Conservation (phyloP, 2,329 filamentous ascomycete genomes). For the Aspergillus luchuensis region DNA sequence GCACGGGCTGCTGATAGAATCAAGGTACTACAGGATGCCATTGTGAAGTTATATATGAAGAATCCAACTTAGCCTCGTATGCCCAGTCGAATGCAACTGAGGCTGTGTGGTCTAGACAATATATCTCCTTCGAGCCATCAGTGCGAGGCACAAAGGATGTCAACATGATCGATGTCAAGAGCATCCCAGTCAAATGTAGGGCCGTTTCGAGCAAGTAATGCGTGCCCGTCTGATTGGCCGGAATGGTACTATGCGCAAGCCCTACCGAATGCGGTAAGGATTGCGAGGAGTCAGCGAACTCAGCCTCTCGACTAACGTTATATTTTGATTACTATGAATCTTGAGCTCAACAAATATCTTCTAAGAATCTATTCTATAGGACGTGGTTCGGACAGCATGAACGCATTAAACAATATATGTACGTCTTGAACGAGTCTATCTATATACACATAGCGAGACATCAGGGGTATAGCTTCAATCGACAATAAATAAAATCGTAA, state of each 20-base stretch:
- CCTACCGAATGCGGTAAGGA: constrained; percentile 4
- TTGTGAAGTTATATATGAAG: not conserved
- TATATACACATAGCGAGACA: constrained; percentile 16
- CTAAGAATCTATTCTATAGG: too few species aligned
- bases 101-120: not conserved
- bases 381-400: not conserved
- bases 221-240: not conserved
- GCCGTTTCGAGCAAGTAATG: not conserved
- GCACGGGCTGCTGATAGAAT: not conserved
- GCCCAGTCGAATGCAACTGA: not conserved
- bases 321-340: not conserved
- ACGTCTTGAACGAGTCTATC: constrained; percentile 12
- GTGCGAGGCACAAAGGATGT: not conserved
- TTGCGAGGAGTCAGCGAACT: not conserved
- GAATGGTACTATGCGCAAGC: not conserved
- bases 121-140: not conserved
- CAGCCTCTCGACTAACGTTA: not conserved
- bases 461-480: constrained; percentile 16
- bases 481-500: not conserved
- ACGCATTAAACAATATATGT: constrained; percentile 5
- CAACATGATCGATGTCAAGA: not conserved
- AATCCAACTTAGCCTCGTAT: not conserved
- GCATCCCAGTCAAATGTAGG: too few species aligned
- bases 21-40: not conserved
- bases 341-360: not conserved